Conservation (phyloP, 1,139 yeast genomes). For the Debaryomycetaceae sp. region DNA sequence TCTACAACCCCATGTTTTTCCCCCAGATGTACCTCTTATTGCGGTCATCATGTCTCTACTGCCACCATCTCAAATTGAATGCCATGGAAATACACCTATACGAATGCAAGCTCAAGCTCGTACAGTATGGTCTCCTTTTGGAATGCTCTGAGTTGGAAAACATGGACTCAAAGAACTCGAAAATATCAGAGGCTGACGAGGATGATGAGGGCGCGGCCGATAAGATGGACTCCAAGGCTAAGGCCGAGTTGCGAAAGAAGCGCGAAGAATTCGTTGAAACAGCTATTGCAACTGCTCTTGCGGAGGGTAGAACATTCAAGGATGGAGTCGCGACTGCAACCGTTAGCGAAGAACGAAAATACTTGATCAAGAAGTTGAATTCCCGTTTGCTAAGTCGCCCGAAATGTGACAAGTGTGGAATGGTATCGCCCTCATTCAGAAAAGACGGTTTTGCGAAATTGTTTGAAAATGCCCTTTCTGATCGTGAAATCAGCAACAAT, state of each 20-base stretch:
- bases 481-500: slow-evolving; percentile 72
- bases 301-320: slow-evolving; percentile 61
- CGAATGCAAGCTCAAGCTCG: slow-evolving; percentile 66
- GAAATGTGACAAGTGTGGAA: slow-evolving; percentile 90
- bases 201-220: slow-evolving; percentile 13
- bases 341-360: slow-evolving; percentile 79
- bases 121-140: slow-evolving; percentile 80
- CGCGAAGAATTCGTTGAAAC: slow-evolving; percentile 64
- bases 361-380: slow-evolving; percentile 65
- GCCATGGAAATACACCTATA: slow-evolving; percentile 61
- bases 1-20: slow-evolving; percentile 90
- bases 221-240: slow-evolving; percentile 26
- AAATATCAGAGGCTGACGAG: slow-evolving; percentile 21
- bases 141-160: slow-evolving; percentile 69
- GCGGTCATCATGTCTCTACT: slow-evolving; percentile 79
- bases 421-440: slow-evolving; percentile 89
- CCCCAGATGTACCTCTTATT: slow-evolving; percentile 77
- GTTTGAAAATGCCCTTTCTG: slow-evolving; percentile 77
- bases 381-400: slow-evolving; percentile 62
- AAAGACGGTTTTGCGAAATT: slow-evolving; percentile 92
- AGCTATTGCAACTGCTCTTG: slow-evolving; percentile 63
- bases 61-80: slow-evolving; percentile 73
- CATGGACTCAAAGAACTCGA: slow-evolving; percentile 28
- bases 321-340: slow-evolving; percentile 73
- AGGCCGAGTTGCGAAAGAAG: slow-evolving; percentile 39